Evolutionary conservation across 371 early-diverging fungal genomes (phyloP).

Genomic region (Syncephalastrum monosporum): DNA sequence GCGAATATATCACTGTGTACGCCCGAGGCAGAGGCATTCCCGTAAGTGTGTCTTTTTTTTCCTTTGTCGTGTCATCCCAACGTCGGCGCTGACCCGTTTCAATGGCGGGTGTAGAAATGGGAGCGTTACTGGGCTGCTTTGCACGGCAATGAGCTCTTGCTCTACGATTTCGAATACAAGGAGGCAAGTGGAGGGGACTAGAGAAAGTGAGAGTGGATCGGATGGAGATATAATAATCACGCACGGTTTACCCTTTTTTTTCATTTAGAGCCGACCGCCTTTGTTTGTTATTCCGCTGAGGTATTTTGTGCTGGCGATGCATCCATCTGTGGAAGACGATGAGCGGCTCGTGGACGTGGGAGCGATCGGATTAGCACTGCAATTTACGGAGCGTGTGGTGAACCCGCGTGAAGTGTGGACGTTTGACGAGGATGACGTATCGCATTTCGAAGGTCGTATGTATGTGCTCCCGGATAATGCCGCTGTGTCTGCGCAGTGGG

Average conservation of each 20-base stretch:
- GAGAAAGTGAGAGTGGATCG: background rate
- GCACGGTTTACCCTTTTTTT: background rate
- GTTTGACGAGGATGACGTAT: conserved; percentile 1
- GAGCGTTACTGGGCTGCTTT: conserved; percentile 43
- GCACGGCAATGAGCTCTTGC: conserved; percentile 26
- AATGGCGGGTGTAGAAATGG: conserved; percentile 30
- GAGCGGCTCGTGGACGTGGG: conserved; percentile 49
- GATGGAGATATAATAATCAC: background rate
- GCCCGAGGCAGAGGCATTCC: conserved; percentile 36
- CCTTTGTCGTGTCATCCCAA: no score
- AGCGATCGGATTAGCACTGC: conserved; percentile 36
- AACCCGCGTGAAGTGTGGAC: background rate
- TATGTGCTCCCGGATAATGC: conserved; percentile 43
- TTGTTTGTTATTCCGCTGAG: conserved; percentile 32
- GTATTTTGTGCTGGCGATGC: conserved; percentile 26
- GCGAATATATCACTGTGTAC: conserved; percentile 43
- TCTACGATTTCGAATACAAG: conserved; percentile 51
- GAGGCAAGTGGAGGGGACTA: conserved; percentile 21
- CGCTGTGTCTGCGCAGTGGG: conserved; percentile 31
- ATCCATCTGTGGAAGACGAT: conserved; percentile 43
- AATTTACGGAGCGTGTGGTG: conserved; percentile 28
- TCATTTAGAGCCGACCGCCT: conserved; percentile 24
- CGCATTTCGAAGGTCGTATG: conserved; percentile 38
- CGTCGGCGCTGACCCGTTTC: background rate
- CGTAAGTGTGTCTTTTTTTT: conserved; percentile 29